A percentile compares a stretch with the other conserved stretches of the same genome.
phyloP scores from a whole-genome alignment of 1,139 yeast genomes.

The Debaryomyces sp. region DNA sequence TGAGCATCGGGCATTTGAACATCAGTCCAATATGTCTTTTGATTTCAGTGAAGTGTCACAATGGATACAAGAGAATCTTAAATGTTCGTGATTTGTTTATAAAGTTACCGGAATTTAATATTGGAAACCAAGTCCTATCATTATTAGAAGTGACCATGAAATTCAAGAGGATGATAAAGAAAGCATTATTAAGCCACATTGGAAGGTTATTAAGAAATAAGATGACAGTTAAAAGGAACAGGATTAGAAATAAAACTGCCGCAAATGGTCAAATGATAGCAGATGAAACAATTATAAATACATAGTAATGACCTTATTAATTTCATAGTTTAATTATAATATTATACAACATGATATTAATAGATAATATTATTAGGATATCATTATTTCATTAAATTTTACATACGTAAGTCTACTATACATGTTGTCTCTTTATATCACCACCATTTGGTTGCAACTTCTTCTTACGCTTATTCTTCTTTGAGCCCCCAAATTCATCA shows the following conservation, averaged over 20 bases:
- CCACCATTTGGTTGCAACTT: slow-evolving; percentile 30
- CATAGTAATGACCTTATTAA: not conserved
- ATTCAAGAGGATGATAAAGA: slow-evolving; percentile 53
- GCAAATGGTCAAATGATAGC: not conserved
- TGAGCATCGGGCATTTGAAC: slow-evolving; percentile 54
- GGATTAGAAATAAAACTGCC: not conserved
- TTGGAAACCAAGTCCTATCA: slow-evolving; percentile 54
- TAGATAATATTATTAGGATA: slow-evolving; percentile 1
- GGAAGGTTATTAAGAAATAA: slow-evolving; percentile 64
- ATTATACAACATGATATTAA: not conserved
- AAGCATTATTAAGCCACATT: slow-evolving; percentile 56
- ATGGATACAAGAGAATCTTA: slow-evolving; percentile 56
- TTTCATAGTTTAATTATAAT: not conserved
- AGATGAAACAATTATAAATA: not conserved
- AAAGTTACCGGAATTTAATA: slow-evolving; percentile 53
- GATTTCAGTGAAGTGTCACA: slow-evolving; percentile 59
- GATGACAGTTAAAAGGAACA: slow-evolving; percentile 30
- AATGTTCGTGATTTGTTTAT: slow-evolving; percentile 64
- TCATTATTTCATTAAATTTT: slow-evolving; percentile 5
- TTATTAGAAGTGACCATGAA: slow-evolving; percentile 54
- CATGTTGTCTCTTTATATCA: slow-evolving; percentile 43
- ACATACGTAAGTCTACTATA: slow-evolving; percentile 15
- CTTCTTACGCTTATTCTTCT: slow-evolving; percentile 37
- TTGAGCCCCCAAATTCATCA: slow-evolving; percentile 36
- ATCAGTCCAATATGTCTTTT: slow-evolving; percentile 50